Evolutionary conservation across 805 yeast species (phyloP), one percentile per base, ranked within the genome.

Genomic region (Starmera pachycereana): DNA sequence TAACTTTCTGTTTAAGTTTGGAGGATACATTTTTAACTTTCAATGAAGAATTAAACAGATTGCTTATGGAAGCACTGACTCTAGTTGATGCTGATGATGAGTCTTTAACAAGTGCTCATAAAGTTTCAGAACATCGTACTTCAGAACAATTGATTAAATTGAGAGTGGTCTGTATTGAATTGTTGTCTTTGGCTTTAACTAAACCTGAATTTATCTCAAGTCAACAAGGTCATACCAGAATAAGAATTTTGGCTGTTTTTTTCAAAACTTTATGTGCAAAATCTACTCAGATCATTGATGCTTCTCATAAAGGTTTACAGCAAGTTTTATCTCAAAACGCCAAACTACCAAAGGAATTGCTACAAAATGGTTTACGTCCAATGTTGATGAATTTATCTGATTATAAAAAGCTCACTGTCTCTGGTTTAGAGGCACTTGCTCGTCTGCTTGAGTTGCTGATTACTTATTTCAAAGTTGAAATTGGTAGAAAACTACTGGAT

Each of bases 11-110:
- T 54, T 64, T 92, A 42, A 77, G 81, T 1, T 66, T 90, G 37
- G 92, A 86, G 11, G 74, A 82, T 46, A 72, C 96, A 0, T 88
- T 90, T 49, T 64, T 90, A 47, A 80, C 81, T 9, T 90, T 87
- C 56, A 85, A 84, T 49, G 97, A 92, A 40, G 97, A 94, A 54
- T 63, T 92, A 43, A 83, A 81, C 43, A 66, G 99, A 39, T 65
- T 94, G 41, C 63, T 92, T 9, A 74, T 85, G 42, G 99, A 92
- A 56, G 96, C 97, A 0, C 68, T 90, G 41, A 96, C 96, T 0
- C 65, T 92, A 37, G 97, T 92, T 8, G 98, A 92, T 62, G 97
- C 98, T 0, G 98, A 92, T 42, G 99, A 92, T 58, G 97, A 90
- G 51, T 85, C 96, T 2, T 67, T 94, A 45, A 87, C 96, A 0